phyloP scores from a whole-genome alignment of 2,329 filamentous ascomycete genomes.

The Fusarium clavum region DNA sequence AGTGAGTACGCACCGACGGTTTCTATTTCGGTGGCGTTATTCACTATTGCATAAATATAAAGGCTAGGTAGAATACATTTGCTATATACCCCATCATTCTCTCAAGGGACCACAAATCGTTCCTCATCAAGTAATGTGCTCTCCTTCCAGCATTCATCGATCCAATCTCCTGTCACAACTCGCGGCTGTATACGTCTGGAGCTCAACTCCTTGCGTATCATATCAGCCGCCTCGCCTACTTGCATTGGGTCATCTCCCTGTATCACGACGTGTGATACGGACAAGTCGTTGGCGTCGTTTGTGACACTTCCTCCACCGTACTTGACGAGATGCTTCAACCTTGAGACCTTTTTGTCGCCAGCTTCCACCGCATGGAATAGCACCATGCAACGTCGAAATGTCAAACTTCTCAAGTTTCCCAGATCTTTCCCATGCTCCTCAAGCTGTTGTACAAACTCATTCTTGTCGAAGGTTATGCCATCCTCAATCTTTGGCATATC shows the following conservation, averaged over 20 bases:
- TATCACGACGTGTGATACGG: conserved; percentile 79
- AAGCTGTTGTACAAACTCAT: conserved; percentile 65
- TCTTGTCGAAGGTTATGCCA: conserved; percentile 56
- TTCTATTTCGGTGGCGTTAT: conserved; percentile 9
- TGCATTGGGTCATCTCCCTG: conserved; percentile 55
- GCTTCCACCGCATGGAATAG: conserved; percentile 53
- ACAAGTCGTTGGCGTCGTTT: conserved; percentile 61
- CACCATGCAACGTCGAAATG: conserved; percentile 63
- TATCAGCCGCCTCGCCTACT: conserved; percentile 52
- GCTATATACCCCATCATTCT: conserved; percentile 26
- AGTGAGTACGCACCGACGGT: conserved; percentile 60
- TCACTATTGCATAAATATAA: conserved; percentile 28
- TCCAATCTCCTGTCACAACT: conserved; percentile 77
- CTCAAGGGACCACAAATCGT: conserved; percentile 55
- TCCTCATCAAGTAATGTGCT: conserved; percentile 85
- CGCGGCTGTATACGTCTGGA: conserved; percentile 68
- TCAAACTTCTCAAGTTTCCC: conserved; percentile 59
- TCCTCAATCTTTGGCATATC: conserved; percentile 64
- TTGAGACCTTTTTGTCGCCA: conserved; percentile 53
- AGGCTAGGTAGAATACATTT: conserved; percentile 38
- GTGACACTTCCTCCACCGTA: conserved; percentile 76
- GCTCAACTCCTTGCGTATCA: conserved; percentile 61
- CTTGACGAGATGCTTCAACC: conserved; percentile 66
- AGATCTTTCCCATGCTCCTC: conserved; percentile 67
- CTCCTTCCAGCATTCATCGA: conserved; percentile 84